Conservation (phyloP, 352 stramenopile species). For the Paralagenidium karlingii region DNA sequence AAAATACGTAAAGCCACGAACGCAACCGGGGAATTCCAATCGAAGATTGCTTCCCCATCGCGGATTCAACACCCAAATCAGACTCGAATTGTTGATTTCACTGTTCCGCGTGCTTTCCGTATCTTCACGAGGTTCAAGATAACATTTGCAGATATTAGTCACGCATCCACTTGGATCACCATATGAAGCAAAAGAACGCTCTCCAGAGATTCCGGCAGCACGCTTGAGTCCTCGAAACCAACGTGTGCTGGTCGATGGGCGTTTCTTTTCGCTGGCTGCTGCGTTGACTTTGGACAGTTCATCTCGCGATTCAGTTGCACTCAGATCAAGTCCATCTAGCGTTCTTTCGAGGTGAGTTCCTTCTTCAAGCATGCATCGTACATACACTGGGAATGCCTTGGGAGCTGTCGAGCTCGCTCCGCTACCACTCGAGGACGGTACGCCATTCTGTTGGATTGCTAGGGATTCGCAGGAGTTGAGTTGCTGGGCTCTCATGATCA, state of each 20-base stretch:
- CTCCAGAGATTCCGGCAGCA: constrained; percentile 53
- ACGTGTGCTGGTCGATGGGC: constrained; percentile 45
- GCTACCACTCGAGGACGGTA: background rate
- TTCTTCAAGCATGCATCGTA: constrained; percentile 64
- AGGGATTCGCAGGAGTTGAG: constrained; percentile 23
- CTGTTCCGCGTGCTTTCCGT: constrained; percentile 11
- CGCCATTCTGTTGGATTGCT: background rate
- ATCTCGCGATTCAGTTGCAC: constrained; percentile 8
- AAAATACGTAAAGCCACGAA: constrained; percentile 61
- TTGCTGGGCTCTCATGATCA: constrained; percentile 61
- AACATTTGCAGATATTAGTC: constrained; percentile 57
- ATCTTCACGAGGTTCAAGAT: constrained; percentile 3
- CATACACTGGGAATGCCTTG: constrained; percentile 49
- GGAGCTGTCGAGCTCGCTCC: constrained; percentile 2
- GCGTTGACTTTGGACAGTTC: constrained; percentile 4
- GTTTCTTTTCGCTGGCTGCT: constrained; percentile 15
- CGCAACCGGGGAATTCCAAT: constrained; percentile 61
- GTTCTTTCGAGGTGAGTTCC: constrained; percentile 63
- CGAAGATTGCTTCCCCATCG: constrained; percentile 67
- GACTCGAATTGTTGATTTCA: too few relatives aligned
- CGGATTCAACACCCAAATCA: constrained; percentile 28
- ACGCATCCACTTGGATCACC: constrained; percentile 68
- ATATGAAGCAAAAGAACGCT: constrained; percentile 53
- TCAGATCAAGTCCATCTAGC: constrained; percentile 45
- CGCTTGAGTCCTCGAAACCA: constrained; percentile 64